Percentiles rank a stretch among this genome's conserved stretches.
These are phyloP conservation scores for Melaleuca quinquenervia DNA, from an alignment of 345 rosid genomes.

Conservation along the genomic window DNA sequence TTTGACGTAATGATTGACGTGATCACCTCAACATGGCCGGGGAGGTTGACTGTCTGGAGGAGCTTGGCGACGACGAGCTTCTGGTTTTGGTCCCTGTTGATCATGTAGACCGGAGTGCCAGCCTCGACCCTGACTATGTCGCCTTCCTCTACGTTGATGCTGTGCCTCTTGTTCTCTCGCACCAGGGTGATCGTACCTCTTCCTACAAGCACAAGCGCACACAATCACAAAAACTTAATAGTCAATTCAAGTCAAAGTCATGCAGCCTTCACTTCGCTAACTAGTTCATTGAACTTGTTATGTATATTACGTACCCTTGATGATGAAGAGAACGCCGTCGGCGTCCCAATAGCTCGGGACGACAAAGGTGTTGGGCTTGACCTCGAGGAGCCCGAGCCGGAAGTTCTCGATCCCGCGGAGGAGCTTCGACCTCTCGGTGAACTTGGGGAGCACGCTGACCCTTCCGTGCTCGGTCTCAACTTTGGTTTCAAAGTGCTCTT, in stretches of 20 bases:
- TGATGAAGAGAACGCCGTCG: constrained; percentile 18
- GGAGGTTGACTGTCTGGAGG: constrained; percentile 24
- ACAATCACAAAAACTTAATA: neutral
- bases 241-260: no score
- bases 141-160: constrained; percentile 22
- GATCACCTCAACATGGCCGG: constrained; percentile 18
- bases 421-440: constrained; percentile 26
- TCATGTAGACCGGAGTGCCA: constrained; percentile 26
- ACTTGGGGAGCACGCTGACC: constrained; percentile 14
- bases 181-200: constrained; percentile 20
- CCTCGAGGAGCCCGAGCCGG: constrained; percentile 14
- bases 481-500: constrained; percentile 3
- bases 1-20: neutral
- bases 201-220: constrained; percentile 11
- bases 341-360: constrained; percentile 34
- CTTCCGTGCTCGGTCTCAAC: constrained; percentile 21
- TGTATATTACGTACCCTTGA: constrained; percentile 9
- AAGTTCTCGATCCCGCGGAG: constrained; percentile 29
- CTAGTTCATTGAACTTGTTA: neutral
- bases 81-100: constrained; percentile 24
- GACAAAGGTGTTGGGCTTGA: constrained; percentile 20
- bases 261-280: neutral
- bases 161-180: constrained; percentile 13
- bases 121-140: constrained; percentile 18
- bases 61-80: constrained; percentile 20